Base-by-base conservation (phyloP, 257 asterid species). In the Asclepias syriaca region DNA sequence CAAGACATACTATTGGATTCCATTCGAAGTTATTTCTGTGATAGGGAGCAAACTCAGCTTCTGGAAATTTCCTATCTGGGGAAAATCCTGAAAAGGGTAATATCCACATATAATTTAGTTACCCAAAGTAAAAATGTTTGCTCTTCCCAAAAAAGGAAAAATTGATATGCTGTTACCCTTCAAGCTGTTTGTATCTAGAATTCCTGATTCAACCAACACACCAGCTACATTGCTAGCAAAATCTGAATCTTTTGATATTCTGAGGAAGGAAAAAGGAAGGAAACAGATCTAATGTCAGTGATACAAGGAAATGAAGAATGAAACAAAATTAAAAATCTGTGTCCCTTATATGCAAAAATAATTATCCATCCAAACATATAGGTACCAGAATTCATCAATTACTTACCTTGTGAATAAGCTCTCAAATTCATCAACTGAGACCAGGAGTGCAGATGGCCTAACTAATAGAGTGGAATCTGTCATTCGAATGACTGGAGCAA, bases 61-160 rank as follows among this genome's bases (percentile, higher is more conserved):
- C 93, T 0, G 99, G 99, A 83, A 91, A 94, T 85, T 89, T 92
- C 67, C 76, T 85, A 82, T 94, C 99, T 71, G 98, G 99, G 74
- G 99, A 94, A 80, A 80, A 86, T 77, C 95, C 99, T 94, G 89
- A 75, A 80, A 78, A 80, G 60, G 63, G 66, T 66, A 75, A 73
- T 72, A 80, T 39, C 39, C 9, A 71, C 56, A 18, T 66, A 16
- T 24, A 71, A 64, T 27, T 39, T 32, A 60, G 58, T 57, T 64
- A 55, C 75, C 45, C 68, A 10, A 18, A 66, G 50, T 66, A n/a
- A 70, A 10, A 11, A 21, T 1, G 13, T 24, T 64, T 27, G 53
- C 3, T 14, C 32, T 46, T 40, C 39, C 39, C 39, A 34, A 75
- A 75, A 60, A 60, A 29, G 34, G 67, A 46, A 79, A 43, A 51